Percentiles rank a stretch among this genome's conserved stretches.
phyloP scores from a whole-genome alignment of 306 rosid genomes.

The Lagenaria siceraria region DNA sequence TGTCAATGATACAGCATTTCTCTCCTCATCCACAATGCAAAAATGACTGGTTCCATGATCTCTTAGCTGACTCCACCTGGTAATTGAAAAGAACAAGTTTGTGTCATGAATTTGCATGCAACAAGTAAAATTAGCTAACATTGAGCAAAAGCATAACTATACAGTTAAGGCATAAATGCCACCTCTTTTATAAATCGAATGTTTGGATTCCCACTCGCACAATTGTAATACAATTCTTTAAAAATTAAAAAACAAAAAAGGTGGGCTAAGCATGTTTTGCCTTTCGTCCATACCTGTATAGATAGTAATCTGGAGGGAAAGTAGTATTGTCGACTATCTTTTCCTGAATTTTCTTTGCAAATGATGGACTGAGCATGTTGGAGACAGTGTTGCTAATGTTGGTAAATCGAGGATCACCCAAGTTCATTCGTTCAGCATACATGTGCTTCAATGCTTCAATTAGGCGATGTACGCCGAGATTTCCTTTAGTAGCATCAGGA shows the following conservation, averaged over 20 bases:
- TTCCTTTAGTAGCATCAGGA: conserved; percentile 49
- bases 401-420: conserved; percentile 79
- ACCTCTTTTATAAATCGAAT: not conserved
- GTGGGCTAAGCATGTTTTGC: not conserved
- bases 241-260: not conserved
- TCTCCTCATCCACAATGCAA: conserved; percentile 73
- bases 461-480: conserved; percentile 68
- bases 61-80: conserved; percentile 86
- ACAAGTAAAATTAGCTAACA: not conserved
- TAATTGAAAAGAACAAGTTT: conserved; percentile 7
- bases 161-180: not conserved
- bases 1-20: conserved; percentile 86
- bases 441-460: conserved; percentile 79
- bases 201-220: not conserved
- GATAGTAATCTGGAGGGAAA: conserved; percentile 74
- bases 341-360: conserved; percentile 45
- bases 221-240: not conserved
- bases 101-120: not conserved
- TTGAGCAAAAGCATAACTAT: not conserved
- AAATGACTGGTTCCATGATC: conserved; percentile 94
- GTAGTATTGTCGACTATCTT: conserved; percentile 72
- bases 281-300: conserved; percentile 30
- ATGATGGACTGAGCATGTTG: conserved; percentile 62
- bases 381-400: conserved; percentile 22
- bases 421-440: conserved; percentile 69